Evolutionary conservation across 73 alveolate genomes (phyloP).

Genomic region (Symbiodinium pilosum): DNA sequence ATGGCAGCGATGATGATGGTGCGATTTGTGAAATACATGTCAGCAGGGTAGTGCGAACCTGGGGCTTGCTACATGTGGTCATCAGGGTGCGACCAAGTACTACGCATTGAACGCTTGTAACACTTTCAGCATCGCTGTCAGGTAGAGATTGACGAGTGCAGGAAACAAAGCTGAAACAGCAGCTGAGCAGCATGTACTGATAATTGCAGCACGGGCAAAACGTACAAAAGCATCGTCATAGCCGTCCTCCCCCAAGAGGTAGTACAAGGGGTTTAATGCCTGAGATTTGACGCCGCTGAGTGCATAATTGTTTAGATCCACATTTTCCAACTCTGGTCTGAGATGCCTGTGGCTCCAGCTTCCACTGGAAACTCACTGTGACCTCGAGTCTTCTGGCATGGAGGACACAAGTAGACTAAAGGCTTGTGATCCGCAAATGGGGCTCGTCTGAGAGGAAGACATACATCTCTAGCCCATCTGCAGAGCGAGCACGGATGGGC

Average conservation of each 20-base stretch:
- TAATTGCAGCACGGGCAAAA: slow-evolving; percentile 64
- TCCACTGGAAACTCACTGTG: slow-evolving; percentile 87
- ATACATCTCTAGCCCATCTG: slow-evolving; percentile 77
- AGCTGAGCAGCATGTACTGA: slow-evolving; percentile 21
- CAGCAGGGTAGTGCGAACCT: slow-evolving; percentile 87
- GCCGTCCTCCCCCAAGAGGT: slow-evolving; percentile 59
- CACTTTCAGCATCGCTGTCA: no score
- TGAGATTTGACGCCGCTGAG: background rate
- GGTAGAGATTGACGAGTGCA: no score
- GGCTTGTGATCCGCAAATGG: no score
- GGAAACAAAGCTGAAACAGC: background rate
- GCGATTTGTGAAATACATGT: slow-evolving; percentile 85
- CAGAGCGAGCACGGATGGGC: slow-evolving; percentile 83
- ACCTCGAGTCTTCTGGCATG: background rate
- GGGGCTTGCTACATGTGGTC: no score
- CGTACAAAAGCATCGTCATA: slow-evolving; percentile 82
- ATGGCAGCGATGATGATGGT: slow-evolving; percentile 62
- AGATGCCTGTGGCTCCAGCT: slow-evolving; percentile 85
- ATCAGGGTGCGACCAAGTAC: no score
- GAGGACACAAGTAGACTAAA: no score
- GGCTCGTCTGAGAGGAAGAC: no score
- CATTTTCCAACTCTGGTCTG: background rate
- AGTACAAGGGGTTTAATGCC: slow-evolving; percentile 36
- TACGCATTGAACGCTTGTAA: no score
- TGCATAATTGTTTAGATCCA: background rate